Evolutionary conservation across 352 stramenopile species (phyloP), one percentile per base, ranked within the genome.

Genomic region (Globisporangium middletonii): DNA sequence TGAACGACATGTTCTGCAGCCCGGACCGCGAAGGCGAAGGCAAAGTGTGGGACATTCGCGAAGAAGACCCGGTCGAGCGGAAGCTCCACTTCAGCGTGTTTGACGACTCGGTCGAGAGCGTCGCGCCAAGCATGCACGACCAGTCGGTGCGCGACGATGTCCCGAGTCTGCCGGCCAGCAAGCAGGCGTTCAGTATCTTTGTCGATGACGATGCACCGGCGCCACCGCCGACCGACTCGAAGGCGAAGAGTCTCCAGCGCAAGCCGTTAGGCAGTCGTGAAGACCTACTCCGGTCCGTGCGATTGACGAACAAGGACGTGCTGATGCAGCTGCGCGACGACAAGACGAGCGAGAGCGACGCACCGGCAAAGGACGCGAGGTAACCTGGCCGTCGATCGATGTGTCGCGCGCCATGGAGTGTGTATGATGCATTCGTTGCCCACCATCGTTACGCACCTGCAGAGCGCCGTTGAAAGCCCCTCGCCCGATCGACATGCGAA

Each of bases 1-100:
- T 95, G 53, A 90, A 93, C 62, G 76, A 60, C 55, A 93, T 95
- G 85, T 95, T 95, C 59, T 92, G 81, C 61, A 95, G 85, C 50
- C 85, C 85, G 27, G 64, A 75, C 26, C 71, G 75, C 52, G 69
- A 75, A 45, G 53, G 53, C 26, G 75, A 82, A 41, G 47, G 57
- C 6, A 73, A 64, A 43, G 66, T 73, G 7, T 72, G 66, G 67
- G 75, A 89, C 62, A 48, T 67, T 27, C 67, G 71, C 50, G 77
- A 88, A 56, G 75, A 79, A 33, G 72, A 90, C 50, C 85, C 85
- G 4, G 82, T 93, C 16, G 78, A 92, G 50, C 66, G 83, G 13
- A 95, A 92, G 41, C 71, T 93, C 41, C 83, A 92, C 55, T 95
- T 93, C 57, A 91, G 80, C 58, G 65, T 92, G 28, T 90, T 89